Evolutionary conservation across 495 filamentous ascomycete genomes (phyloP).

Genomic region (Darksidea phi): DNA sequence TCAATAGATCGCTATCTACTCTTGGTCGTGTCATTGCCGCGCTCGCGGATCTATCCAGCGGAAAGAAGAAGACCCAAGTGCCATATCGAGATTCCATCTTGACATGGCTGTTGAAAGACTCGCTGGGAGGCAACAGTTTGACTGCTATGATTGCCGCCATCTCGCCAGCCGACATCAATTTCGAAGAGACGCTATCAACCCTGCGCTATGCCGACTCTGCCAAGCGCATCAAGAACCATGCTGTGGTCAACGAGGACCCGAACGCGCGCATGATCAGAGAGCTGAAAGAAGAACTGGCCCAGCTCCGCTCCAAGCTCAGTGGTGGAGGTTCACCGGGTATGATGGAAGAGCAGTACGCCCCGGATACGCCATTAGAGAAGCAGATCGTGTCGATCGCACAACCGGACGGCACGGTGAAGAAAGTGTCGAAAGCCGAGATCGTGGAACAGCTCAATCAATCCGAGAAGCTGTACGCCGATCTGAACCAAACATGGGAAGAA

Average conservation of each 20-base stretch:
- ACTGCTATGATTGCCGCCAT: constrained; percentile 99
- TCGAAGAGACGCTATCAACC: constrained; percentile 94
- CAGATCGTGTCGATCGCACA: constrained; percentile 94
- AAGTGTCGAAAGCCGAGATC: constrained; percentile 98
- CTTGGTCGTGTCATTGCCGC: constrained; percentile 98
- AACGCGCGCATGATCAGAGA: constrained; percentile 99
- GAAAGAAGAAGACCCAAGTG: constrained; percentile 83
- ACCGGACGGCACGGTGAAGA: constrained; percentile 81
- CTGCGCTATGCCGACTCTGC: constrained; percentile 95
- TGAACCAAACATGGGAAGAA: constrained; percentile 99
- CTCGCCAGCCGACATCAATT: constrained; percentile 98
- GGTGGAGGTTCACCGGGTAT: constrained; percentile 51
- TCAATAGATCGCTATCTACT: constrained; percentile 94
- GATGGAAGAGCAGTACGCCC: constrained; percentile 78
- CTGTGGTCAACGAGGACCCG: constrained; percentile 97
- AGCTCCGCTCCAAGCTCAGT: constrained; percentile 82
- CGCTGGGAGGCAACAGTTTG: constrained; percentile 97
- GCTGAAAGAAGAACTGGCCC: constrained; percentile 88
- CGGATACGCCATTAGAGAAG: constrained; percentile 87
- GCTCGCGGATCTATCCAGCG: constrained; percentile 82
- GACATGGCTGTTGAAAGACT: constrained; percentile 97
- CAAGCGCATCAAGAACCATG: constrained; percentile 99
- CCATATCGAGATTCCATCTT: constrained; percentile 96
- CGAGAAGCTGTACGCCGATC: constrained; percentile 92
- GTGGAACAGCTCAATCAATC: constrained; percentile 92